Evolutionary conservation across 768 basidiomycete genomes (phyloP).

Genomic region (Trametes meyenii): DNA sequence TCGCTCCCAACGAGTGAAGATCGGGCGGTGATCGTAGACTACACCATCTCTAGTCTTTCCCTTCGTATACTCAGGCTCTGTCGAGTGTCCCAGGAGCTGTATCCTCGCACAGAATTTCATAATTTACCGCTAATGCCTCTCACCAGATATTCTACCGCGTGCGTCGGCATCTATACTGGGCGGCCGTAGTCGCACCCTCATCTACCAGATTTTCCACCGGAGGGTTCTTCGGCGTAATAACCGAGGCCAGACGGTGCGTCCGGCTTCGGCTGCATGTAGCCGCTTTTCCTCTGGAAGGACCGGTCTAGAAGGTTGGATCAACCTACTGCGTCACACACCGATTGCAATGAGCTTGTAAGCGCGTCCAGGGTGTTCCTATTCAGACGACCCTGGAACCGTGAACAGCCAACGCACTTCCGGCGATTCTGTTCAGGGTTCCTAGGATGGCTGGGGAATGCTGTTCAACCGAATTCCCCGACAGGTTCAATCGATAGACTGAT

Average conservation of each 20-base stretch:
- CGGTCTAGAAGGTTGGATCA: too few species aligned
- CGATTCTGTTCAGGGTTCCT: not conserved
- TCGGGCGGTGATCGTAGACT: constrained; percentile 23
- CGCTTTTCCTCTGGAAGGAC: too few species aligned
- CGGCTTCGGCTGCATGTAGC: too few species aligned
- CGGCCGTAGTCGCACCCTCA: too few species aligned
- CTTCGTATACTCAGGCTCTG: constrained; percentile 2
- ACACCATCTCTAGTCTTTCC: not conserved
- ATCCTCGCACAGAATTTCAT: constrained; percentile 9
- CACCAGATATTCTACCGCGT: constrained; percentile 1
- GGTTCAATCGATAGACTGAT: not conserved
- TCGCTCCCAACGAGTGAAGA: constrained; percentile 26
- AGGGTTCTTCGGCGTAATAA: too few species aligned
- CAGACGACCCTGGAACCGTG: not conserved
- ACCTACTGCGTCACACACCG: too few species aligned
- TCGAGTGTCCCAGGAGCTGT: constrained; percentile 10
- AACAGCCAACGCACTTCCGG: not conserved
- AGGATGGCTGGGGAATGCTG: not conserved
- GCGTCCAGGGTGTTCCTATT: too few species aligned
- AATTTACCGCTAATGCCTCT: constrained; percentile 21
- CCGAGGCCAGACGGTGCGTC: too few species aligned
- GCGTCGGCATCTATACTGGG: too few species aligned
- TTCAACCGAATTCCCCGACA: not conserved
- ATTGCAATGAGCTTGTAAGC: too few species aligned
- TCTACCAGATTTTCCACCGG: too few species aligned